Evolutionary conservation across 1,139 yeast genomes (phyloP), one percentile per base, ranked within the genome.

Genomic region (Pichia sp.): DNA sequence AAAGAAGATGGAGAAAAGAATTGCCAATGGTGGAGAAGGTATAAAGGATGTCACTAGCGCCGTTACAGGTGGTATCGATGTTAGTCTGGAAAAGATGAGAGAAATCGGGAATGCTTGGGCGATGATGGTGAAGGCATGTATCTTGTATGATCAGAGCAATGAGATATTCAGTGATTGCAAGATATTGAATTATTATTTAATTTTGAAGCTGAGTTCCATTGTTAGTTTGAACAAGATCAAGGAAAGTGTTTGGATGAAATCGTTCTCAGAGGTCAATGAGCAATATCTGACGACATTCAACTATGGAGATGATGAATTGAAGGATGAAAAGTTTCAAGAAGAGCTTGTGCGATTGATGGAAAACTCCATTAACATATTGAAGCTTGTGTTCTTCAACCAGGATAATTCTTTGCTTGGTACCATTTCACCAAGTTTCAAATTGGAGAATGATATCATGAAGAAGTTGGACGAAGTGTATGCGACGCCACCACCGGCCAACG

Each of bases 221-320:
- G 44, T 56, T 30, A 48, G 49, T 25, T 47, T 59, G 37, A 52
- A 51, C 34, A 53, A 55, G 23, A 48, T 59, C 29, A 59, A 59
- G 30, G 60, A 56, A 37, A 50, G 49, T 31, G 60, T 60, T 23
- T 60, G 64, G 64, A 42, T 56, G 12, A 51, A 53, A 36, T 52
- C 54, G 28, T 58, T 56, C 47, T 41, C 48, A 17, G 55, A 54
- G 23, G 51, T 58, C 32, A 58, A 52, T 38, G 55, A 50, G 29
- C 41, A 52, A 14, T 57, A 51, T 37, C 43, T 46, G 31, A 45
- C 40, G 21, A 50, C 42, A 32, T 50, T 50, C 40, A 49, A 47
- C 28, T 48, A 41, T 34, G 42, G 41, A 16, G 60, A 54, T 24
- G 17, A 33, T 17, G 50, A 50, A 25, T 37, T 54, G 34, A 48